Evolutionary conservation across 2,329 filamentous ascomycete genomes (phyloP), one percentile per base, ranked within the genome.

Genomic region (Colletotrichum magnum): DNA sequence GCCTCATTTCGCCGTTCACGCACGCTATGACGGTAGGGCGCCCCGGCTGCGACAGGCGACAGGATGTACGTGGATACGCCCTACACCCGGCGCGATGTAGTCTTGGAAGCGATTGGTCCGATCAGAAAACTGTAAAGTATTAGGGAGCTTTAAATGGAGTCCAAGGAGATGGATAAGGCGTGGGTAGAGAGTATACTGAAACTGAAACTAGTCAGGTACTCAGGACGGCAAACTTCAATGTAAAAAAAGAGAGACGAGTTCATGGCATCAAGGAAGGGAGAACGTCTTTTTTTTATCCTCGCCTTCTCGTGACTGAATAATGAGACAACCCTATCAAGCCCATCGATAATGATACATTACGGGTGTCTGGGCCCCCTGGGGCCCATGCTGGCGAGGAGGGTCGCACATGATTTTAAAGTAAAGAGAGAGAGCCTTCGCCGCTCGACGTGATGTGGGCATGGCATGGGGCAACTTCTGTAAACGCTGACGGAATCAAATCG

Each of bases 401-500:
- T 18, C 26, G 53, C 58, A 58, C 45, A 47, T 41, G 47, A 41
- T 58, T 64, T 53, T 58, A 45, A 6, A 10, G 21, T 24, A 24
- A 24, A 24, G 21, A 24, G 21, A 24, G 39, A 9, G 47, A 16
- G 36, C 28, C 9, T 5, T 21, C 18, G 32, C 32, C 32, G 32
- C 32, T 36, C 32, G 32, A 36, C 32, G 10, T 7, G 32, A 10
- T 10, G 10, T 36, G 36, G 60, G 52, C 32, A 36, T 7, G 32
- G 32, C 32, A 36, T 36, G 36, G 60, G 52, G 6, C 60, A 18
- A 47, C 5, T 58, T 21, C 53, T 24, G 28, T 32, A 26, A 43
- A n/a, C 6, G 50, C 18, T 58, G 60, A 54, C 59, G 39, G 41
- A 58, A 68, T 32, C 36, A 13, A 13, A 12, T 51, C 5, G 56